A percentile compares a stretch with the other conserved stretches of the same genome.
Conservation (phyloP, 1,284 basidiomycete species). For the Moesziomyces sp. region DNA sequence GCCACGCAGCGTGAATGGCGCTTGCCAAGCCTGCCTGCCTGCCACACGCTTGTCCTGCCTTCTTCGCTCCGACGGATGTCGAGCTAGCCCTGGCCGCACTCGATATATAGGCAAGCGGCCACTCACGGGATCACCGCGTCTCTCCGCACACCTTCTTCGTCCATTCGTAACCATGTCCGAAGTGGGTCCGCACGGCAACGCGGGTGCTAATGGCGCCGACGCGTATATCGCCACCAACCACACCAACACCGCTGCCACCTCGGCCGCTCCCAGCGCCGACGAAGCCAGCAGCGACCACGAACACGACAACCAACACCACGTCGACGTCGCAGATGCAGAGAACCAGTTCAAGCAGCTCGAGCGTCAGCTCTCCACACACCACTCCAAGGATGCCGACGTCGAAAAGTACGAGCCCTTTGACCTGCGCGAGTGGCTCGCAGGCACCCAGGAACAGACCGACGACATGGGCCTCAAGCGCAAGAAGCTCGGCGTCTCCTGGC, state of each 20-base stretch:
- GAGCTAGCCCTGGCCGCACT: no score
- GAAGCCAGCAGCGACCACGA: conserved; percentile 15
- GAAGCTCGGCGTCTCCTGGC: conserved; percentile 53
- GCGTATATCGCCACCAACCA: conserved; percentile 30
- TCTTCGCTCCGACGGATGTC: no score
- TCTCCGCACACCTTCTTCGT: background rate
- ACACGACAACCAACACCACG: conserved; percentile 4
- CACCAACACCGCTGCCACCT: conserved; percentile 19
- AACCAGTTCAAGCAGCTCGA: conserved; percentile 34
- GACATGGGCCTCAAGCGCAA: conserved; percentile 44
- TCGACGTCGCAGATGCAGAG: conserved; percentile 39
- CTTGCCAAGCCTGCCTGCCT: no score
- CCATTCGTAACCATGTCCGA: conserved; percentile 17
- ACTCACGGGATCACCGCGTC: no score
- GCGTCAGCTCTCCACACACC: conserved; percentile 30
- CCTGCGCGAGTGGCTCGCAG: conserved; percentile 36
- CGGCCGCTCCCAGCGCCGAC: conserved; percentile 15
- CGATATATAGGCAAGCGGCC: no score
- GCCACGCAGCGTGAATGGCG: no score
- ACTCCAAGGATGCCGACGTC: conserved; percentile 23
- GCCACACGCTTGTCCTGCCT: no score
- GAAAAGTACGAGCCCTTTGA: conserved; percentile 39
- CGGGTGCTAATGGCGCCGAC: conserved; percentile 29
- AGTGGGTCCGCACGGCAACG: conserved; percentile 15
- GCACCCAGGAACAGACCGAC: conserved; percentile 31